Base-by-base conservation (phyloP, 2,329 filamentous ascomycete genomes). In the Xylaria polymorpha region DNA sequence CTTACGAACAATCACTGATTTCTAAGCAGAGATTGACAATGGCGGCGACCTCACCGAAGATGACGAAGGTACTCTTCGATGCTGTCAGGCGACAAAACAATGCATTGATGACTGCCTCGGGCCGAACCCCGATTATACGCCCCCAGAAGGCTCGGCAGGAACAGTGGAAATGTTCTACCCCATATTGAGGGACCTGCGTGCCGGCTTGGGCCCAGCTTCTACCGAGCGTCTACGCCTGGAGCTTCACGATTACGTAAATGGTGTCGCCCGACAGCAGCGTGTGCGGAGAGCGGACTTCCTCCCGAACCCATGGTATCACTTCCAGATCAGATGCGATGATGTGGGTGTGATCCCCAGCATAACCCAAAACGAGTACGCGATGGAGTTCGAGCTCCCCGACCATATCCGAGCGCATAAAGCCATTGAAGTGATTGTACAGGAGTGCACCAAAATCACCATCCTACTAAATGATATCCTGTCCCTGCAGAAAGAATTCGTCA, bases 401-500 rank as follows among this genome's bases (percentile, higher is more conserved):
- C 57, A 66, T 3, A 63, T 78, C 20, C 71, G 75, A 51, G 58
- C 63, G 8, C 75, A 77, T 25, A 75, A 77, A 62, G 75, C 77
- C 8, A 71, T 78, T 63, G 75, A 78, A 35, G 39, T 43, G 14
- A 74, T 78, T 15, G 73, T 77, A n/a, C 67, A 69, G 32, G 74
- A 75, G 55, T 77, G 73, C 43, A 76, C 75, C 4, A 75, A 74
- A 43, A 61, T 78, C 10, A 75, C 72, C 6, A 66, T 76, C 25
- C 67, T 78, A 1, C 32, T 77, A 9, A 78, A 78, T 46, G 77
- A 78, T 32, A 61, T 78, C 14, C 58, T 76, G 15, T 77, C 76
- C 10, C 46, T 77, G n/a, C 75, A 78, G 29, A 78, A 77, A 51
- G 76, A 77, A 71, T 78, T 78, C 53, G 76, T 78, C 61, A 65